Evolutionary conservation across 2,329 filamentous ascomycete species (phyloP).

Genomic region (Dothideomycetes sp.): DNA sequence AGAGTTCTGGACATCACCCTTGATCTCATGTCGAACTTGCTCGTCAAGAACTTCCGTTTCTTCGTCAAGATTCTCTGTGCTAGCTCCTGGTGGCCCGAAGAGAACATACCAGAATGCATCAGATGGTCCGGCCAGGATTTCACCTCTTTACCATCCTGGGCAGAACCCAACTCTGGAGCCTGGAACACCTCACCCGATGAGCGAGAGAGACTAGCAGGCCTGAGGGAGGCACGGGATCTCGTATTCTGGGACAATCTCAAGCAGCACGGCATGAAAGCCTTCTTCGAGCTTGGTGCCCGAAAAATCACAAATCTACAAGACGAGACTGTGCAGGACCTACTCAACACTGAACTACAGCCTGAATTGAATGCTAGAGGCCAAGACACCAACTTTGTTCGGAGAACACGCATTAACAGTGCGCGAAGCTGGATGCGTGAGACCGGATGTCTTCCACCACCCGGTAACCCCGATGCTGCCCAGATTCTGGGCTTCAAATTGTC

Average conservation of each 20-base stretch:
- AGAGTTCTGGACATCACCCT: slow-evolving; percentile 88
- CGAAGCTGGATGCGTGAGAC: slow-evolving; percentile 71
- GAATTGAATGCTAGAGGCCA: slow-evolving; percentile 27
- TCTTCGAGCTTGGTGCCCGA: slow-evolving; percentile 76
- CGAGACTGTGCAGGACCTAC: slow-evolving; percentile 21
- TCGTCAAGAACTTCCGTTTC: slow-evolving; percentile 87
- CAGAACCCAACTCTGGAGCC: slow-evolving; percentile 56
- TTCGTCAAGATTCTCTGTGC: slow-evolving; percentile 85
- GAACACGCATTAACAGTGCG: slow-evolving; percentile 44
- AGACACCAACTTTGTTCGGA: slow-evolving; percentile 24
- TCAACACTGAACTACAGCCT: slow-evolving; percentile 18
- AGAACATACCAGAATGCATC: slow-evolving; percentile 43
- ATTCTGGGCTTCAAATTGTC: slow-evolving; percentile 93
- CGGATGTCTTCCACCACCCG: slow-evolving; percentile 68
- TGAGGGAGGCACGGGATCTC: slow-evolving; percentile 56
- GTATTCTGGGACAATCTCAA: slow-evolving; percentile 75
- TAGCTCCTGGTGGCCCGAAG: slow-evolving; percentile 92
- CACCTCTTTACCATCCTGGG: slow-evolving; percentile 74
- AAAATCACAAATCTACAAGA: slow-evolving; percentile 50
- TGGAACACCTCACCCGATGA: slow-evolving; percentile 60
- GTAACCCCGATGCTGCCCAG: slow-evolving; percentile 87
- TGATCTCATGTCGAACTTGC: slow-evolving; percentile 85
- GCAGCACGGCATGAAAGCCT: slow-evolving; percentile 63
- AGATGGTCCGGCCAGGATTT: slow-evolving; percentile 39
- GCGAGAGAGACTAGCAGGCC: slow-evolving; percentile 42